phyloP scores from a whole-genome alignment of 2,329 filamentous ascomycete genomes.

The Fusarium goolgardi region DNA sequence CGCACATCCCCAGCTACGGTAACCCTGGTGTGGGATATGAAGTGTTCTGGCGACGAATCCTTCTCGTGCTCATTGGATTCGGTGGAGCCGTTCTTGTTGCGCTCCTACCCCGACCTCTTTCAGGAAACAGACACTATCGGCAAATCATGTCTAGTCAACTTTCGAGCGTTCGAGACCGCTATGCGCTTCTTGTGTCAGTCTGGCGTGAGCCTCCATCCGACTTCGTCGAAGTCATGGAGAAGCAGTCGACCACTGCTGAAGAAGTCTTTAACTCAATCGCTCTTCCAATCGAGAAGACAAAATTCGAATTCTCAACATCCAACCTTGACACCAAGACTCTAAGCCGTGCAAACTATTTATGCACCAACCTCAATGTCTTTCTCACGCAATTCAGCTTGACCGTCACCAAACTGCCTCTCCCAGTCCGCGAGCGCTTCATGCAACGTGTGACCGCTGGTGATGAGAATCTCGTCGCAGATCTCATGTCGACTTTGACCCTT shows the following conservation, averaged over 20 bases:
- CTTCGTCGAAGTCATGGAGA: conserved; percentile 16
- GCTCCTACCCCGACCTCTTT: conserved; percentile 8
- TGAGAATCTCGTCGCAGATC: conserved; percentile 13
- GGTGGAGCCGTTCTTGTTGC: conserved; percentile 17
- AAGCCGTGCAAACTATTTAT: conserved; percentile 14
- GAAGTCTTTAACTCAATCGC: conserved; percentile 16
- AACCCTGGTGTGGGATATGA: conserved; percentile 25
- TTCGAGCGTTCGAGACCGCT: conserved; percentile 15
- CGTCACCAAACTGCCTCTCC: conserved; percentile 7
- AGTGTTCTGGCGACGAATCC: conserved; percentile 18
- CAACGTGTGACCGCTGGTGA: conserved; percentile 12
- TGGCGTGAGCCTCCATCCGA: conserved; percentile 17
- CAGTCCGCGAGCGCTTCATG: conserved; percentile 17
- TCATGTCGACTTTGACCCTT: conserved; percentile 24
- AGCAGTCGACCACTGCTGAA: conserved; percentile 13
- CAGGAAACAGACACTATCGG: conserved; percentile 16
- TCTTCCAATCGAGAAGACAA: conserved; percentile 17
- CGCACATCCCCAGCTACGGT: conserved; percentile 32
- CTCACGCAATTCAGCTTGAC: conserved; percentile 22
- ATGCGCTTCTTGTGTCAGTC: conserved; percentile 12
- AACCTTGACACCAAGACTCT: conserved; percentile 21
- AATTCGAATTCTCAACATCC: conserved; percentile 27
- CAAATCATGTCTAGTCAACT: conserved; percentile 22
- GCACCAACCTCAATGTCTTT: conserved; percentile 23
- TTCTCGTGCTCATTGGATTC: conserved; percentile 24